Conservation (phyloP, 306 rosid genomes). For the Vicia faba region DNA sequence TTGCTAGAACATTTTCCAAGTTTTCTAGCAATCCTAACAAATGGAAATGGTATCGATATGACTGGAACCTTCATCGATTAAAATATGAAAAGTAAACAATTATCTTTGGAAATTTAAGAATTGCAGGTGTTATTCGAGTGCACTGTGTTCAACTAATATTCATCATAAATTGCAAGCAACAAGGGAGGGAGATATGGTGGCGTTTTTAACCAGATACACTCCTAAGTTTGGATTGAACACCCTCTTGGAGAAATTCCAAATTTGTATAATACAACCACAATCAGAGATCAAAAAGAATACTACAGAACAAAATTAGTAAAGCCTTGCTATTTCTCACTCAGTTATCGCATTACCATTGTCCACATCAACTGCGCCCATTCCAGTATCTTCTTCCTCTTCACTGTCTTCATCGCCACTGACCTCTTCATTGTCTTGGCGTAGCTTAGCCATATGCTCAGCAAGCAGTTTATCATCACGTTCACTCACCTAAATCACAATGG, state of each 20-base stretch:
- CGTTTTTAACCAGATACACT: neutral
- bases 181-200: neutral
- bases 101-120: neutral
- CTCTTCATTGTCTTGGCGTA: slow-evolving; percentile 78
- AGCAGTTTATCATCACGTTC: slow-evolving; percentile 88
- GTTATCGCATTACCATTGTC: slow-evolving; percentile 65
- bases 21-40: too few relatives aligned
- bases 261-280: slow-evolving; percentile 47
- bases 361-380: slow-evolving; percentile 90
- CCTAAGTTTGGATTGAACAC: neutral
- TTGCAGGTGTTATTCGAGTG: neutral
- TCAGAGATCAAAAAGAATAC: slow-evolving; percentile 13
- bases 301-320: slow-evolving; percentile 31
- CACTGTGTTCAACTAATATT: neutral
- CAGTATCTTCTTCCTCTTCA: slow-evolving; percentile 95
- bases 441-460: slow-evolving; percentile 83
- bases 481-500: slow-evolving; percentile 68
- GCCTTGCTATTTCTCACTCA: slow-evolving; percentile 48
- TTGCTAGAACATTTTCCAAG: too few relatives aligned
- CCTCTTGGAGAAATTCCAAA: slow-evolving; percentile 5
- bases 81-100: neutral
- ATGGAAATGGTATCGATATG: too few relatives aligned
- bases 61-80: too few relatives aligned
- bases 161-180: neutral
- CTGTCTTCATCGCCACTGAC: slow-evolving; percentile 78